Evolutionary conservation across 2,329 filamentous ascomycete genomes (phyloP), one percentile per base, ranked within the genome.

Genomic region (Talaromyces funiculosus): DNA sequence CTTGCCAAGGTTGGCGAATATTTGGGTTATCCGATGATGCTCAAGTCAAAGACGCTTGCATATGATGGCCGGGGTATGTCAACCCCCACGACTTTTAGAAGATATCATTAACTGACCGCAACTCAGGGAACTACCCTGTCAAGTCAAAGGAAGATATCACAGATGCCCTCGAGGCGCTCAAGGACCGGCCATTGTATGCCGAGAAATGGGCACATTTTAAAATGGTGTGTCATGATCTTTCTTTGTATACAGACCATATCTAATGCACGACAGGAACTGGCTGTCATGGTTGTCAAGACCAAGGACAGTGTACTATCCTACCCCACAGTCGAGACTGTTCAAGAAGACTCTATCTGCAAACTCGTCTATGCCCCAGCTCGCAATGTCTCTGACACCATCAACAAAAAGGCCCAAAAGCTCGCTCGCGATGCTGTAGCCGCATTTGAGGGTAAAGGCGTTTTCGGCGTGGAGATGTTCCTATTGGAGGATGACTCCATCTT

Each of bases 391-490:
- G 76, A 80, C 1, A 75, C 80, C 1, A 80, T 89, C 40, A 83
- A 84, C 63, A 75, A 84, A 65, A 78, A 84, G 67, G 92, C 92
- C 0, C 87, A 91, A 70, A 82, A 86, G 43, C 81, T 97, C 0
- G 94, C 92, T 0, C 85, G 86, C 66, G 86, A 89, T 61, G 92
- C 94, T 10, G 86, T 97, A 22, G 82, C 84, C 43, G 88, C 85
- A 56, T 88, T 99, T 59, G 86, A 87, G 79, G 94, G 94, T 56
- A 88, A 94, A 64, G 94, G 94, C 64, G 90, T 96, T 33, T 99
- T 97, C 74, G 94, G 93, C 0, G 93, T 97, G 0, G 94, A 99
- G 77, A 90, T 97, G 86, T 99, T 99, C 76, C 77, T 97, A 3
- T 83, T 92, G 10, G 78, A 86, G 53, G 86, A 94, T 67, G 85